These are phyloP conservation scores for Apostasia ramifera DNA, from an alignment of 106 monocot genomes.

Conservation along the genomic window DNA sequence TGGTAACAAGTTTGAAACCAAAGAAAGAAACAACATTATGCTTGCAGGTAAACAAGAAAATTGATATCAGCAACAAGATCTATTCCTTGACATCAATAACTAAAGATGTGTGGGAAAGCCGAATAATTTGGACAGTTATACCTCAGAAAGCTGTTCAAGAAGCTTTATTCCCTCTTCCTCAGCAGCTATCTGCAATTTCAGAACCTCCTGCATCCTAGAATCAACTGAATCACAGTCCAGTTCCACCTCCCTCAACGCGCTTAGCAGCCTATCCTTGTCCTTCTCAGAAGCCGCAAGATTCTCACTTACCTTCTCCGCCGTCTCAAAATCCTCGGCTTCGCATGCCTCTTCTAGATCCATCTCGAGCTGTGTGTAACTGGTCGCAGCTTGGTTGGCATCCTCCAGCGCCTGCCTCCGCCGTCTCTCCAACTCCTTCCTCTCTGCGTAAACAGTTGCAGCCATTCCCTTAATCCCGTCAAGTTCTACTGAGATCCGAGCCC, in stretches of 20 bases:
- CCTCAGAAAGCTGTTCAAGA: constrained; percentile 71
- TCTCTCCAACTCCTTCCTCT: constrained; percentile 60
- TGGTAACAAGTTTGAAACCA: too few relatives aligned
- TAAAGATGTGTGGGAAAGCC: too few relatives aligned
- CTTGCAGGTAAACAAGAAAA: too few relatives aligned
- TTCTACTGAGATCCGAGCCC: constrained; percentile 41
- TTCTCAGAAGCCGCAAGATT: constrained; percentile 59
- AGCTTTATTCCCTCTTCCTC: constrained; percentile 60
- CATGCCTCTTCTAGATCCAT: constrained; percentile 79
- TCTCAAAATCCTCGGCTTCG: constrained; percentile 89
- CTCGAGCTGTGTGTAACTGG: constrained; percentile 53
- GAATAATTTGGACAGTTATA: constrained; percentile 5
- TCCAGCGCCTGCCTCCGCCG: constrained; percentile 46
- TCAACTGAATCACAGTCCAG: constrained; percentile 59
- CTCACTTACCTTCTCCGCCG: constrained; percentile 73
- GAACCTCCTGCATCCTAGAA: constrained; percentile 54
- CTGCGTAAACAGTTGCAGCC: constrained; percentile 23
- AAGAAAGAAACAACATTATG: too few relatives aligned
- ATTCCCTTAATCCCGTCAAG: constrained; percentile 26
- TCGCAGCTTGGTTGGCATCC: constrained; percentile 25
- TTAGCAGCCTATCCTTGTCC: constrained; percentile 50
- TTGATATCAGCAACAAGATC: too few relatives aligned
- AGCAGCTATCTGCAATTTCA: constrained; percentile 52
- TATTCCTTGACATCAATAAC: too few relatives aligned
- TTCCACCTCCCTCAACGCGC: constrained; percentile 43